Evolutionary conservation across 164 flowering plant genomes (phyloP).

Genomic region (Vitis cinerea): DNA sequence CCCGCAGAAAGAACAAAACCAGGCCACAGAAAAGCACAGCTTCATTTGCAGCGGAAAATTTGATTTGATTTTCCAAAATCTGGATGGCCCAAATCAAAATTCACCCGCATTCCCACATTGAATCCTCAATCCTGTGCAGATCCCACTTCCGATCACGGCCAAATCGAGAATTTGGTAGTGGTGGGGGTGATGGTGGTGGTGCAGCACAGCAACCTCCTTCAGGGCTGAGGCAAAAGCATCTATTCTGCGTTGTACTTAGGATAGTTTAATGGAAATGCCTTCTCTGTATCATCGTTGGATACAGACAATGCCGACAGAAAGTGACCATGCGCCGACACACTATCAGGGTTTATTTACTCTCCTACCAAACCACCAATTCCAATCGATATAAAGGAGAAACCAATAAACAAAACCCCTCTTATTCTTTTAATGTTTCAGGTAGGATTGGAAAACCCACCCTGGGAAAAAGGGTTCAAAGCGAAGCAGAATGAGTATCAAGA

Average conservation of each 20-base stretch:
- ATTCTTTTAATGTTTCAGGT: too few species aligned
- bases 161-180: not conserved
- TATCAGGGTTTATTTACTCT: slow-evolving; percentile 3
- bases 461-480: too few species aligned
- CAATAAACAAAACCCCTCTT: not conserved
- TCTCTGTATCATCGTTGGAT: slow-evolving; percentile 31
- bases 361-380: slow-evolving; percentile 22
- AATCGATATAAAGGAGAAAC: slow-evolving; percentile 1
- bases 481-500: too few species aligned
- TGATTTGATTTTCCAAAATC: slow-evolving; percentile 4
- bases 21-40: slow-evolving; percentile 30
- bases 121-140: not conserved
- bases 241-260: slow-evolving; percentile 5
- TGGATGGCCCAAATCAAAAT: slow-evolving; percentile 10
- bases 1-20: slow-evolving; percentile 24
- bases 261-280: slow-evolving; percentile 12
- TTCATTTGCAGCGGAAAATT: slow-evolving; percentile 34
- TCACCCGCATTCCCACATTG: slow-evolving; percentile 27
- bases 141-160: not conserved
- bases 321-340: slow-evolving; percentile 62
- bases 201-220: too few species aligned
- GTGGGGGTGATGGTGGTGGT: not conserved
- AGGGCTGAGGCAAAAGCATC: not conserved
- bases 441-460: too few species aligned
- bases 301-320: slow-evolving; percentile 69